Conservation (phyloP, 2,329 filamentous ascomycete species). For the Cladosporium sp. region DNA sequence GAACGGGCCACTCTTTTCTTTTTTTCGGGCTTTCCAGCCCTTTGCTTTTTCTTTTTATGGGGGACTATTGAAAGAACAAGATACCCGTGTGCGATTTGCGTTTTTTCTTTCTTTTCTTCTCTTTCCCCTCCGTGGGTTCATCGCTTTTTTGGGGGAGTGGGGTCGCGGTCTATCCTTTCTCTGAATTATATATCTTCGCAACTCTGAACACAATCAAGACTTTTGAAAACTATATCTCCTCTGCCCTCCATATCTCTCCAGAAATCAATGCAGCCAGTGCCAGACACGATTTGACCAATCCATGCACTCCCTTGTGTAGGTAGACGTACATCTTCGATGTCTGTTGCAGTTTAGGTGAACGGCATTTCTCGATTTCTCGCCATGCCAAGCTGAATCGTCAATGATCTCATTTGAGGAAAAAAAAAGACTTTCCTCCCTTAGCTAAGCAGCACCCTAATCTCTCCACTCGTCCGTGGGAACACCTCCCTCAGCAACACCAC, state of each 20-base stretch:
- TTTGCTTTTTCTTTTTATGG: not conserved
- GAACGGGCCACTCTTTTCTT: not conserved
- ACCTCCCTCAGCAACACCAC: constrained; percentile 47
- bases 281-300: too few relatives aligned
- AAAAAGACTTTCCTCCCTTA: constrained; percentile 27
- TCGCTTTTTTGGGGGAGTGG: not conserved
- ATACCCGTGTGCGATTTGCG: constrained; percentile 4
- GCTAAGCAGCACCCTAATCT: constrained; percentile 61
- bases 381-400: too few relatives aligned
- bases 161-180: not conserved
- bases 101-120: not conserved
- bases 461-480: constrained; percentile 61
- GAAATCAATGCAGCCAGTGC: too few relatives aligned
- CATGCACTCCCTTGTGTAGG: too few relatives aligned
- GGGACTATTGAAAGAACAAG: not conserved
- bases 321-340: too few relatives aligned
- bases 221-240: too few relatives aligned
- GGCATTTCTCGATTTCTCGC: too few relatives aligned
- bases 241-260: too few relatives aligned
- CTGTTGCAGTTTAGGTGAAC: too few relatives aligned
- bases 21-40: not conserved
- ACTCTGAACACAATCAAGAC: too few relatives aligned
- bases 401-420: too few relatives aligned
- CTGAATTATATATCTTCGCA: not conserved
- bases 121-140: not conserved